Evolutionary conservation across 2,329 filamentous ascomycete species (phyloP).

Genomic region (Apiospora hydei): DNA sequence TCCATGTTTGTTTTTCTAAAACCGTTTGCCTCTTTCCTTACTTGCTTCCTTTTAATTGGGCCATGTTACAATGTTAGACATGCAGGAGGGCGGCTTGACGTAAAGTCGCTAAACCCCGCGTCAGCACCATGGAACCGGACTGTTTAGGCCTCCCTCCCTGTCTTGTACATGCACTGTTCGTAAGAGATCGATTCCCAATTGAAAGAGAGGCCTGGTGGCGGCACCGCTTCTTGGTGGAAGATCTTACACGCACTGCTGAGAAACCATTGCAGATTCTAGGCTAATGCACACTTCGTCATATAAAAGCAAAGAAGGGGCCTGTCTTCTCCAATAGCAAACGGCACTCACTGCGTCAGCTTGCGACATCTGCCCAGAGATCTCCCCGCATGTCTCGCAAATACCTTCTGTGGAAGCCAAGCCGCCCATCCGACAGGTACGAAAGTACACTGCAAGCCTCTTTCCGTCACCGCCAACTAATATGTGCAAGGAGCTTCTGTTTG

Average conservation of each 20-base stretch:
- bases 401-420: not conserved
- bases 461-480: not conserved
- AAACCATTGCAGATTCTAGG: not conserved
- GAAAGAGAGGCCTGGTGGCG: not conserved
- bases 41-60: not conserved
- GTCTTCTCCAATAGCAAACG: not conserved
- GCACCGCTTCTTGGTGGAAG: not conserved
- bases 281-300: not conserved
- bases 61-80: not conserved
- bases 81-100: not conserved
- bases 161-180: not conserved
- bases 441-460: not conserved
- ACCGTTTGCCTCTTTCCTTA: not conserved
- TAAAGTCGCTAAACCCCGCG: constrained; percentile 9
- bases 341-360: not conserved
- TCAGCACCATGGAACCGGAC: not conserved
- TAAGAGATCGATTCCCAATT: not conserved
- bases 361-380: not conserved
- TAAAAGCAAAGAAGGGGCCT: not conserved
- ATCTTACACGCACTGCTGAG: not conserved
- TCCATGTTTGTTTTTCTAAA: not conserved
- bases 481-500: not conserved
- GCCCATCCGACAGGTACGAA: not conserved
- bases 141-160: not conserved
- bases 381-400: not conserved